Percentiles rank a stretch among this genome's conserved stretches.
Evolutionary conservation across 192 early-diverging fungal genomes (phyloP).

Genomic region (Coemansia sp.): DNA sequence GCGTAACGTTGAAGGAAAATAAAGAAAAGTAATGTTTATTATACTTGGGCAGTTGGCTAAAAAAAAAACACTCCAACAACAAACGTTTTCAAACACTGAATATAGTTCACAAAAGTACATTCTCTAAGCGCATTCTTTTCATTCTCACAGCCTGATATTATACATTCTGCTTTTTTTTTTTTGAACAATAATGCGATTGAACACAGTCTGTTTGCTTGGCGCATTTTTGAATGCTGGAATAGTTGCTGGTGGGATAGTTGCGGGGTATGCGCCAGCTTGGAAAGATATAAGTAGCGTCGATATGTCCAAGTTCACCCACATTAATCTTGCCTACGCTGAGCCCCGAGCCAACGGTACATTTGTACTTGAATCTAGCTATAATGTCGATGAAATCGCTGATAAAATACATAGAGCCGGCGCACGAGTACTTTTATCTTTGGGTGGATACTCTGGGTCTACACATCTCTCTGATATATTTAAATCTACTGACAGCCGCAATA

Average conservation of each 20-base stretch:
- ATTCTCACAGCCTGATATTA: neutral
- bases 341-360: conserved; percentile 39
- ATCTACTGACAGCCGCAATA: conserved; percentile 26
- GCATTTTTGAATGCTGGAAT: neutral
- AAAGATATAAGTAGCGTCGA: conserved; percentile 32
- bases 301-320: conserved; percentile 59
- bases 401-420: conserved; percentile 29
- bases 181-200: neutral
- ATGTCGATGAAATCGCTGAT: conserved; percentile 17
- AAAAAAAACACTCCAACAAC: too few species aligned
- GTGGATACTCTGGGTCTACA: conserved; percentile 75
- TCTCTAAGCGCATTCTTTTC: neutral
- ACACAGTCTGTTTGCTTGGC: neutral
- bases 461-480: conserved; percentile 61
- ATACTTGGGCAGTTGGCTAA: neutral
- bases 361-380: conserved; percentile 24
- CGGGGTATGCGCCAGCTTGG: conserved; percentile 47
- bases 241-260: conserved; percentile 20
- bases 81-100: neutral
- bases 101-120: neutral
- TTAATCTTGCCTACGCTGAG: conserved; percentile 64
- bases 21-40: neutral
- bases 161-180: neutral
- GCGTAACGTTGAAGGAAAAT: conserved; percentile 1
- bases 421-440: conserved; percentile 67